A percentile compares a stretch with the other conserved stretches of the same genome.
These are phyloP conservation scores for Chlorella vulgaris DNA, from an alignment of 139 green algal species.

Conservation along the genomic window DNA sequence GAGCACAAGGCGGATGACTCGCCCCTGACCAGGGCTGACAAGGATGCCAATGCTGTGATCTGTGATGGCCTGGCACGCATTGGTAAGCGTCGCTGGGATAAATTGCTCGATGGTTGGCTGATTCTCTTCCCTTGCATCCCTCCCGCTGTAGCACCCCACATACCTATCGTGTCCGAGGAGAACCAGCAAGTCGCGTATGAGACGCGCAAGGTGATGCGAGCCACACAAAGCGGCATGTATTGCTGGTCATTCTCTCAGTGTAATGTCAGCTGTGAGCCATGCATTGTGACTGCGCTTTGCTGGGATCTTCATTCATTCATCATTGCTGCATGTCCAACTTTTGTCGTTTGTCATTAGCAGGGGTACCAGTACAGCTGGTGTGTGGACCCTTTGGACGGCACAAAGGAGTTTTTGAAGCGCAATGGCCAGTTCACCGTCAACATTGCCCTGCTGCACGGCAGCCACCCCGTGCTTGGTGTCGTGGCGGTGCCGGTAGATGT, in stretches of 20 bases:
- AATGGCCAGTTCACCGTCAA: constrained; percentile 92
- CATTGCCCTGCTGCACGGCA: constrained; percentile 76
- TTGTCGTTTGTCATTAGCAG: constrained; percentile 21
- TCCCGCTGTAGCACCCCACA: constrained; percentile 62
- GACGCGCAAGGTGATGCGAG: constrained; percentile 65
- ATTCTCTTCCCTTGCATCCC: too few relatives aligned
- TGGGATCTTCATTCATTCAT: not conserved
- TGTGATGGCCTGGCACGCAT: constrained; percentile 60
- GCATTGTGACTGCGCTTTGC: too few relatives aligned
- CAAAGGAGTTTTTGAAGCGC: constrained; percentile 93
- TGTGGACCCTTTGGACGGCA: constrained; percentile 90
- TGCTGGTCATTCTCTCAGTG: too few relatives aligned
- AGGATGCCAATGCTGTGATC: constrained; percentile 78
- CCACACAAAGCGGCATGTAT: too few relatives aligned
- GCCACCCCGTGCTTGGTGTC: constrained; percentile 77
- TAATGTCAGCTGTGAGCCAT: too few relatives aligned
- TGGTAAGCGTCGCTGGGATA: too few relatives aligned
- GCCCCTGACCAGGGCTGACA: constrained; percentile 80
- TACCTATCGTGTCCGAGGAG: constrained; percentile 90
- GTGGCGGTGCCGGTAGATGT: constrained; percentile 74
- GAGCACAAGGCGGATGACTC: constrained; percentile 77
- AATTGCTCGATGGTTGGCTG: too few relatives aligned
- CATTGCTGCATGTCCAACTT: not conserved
- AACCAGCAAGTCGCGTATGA: constrained; percentile 67
- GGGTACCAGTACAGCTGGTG: constrained; percentile 79